Percentiles rank a stretch among this genome's conserved stretches.
These are phyloP conservation scores for Rubia tinctorum DNA, from an alignment of 305 asterid species.

Conservation along the genomic window DNA sequence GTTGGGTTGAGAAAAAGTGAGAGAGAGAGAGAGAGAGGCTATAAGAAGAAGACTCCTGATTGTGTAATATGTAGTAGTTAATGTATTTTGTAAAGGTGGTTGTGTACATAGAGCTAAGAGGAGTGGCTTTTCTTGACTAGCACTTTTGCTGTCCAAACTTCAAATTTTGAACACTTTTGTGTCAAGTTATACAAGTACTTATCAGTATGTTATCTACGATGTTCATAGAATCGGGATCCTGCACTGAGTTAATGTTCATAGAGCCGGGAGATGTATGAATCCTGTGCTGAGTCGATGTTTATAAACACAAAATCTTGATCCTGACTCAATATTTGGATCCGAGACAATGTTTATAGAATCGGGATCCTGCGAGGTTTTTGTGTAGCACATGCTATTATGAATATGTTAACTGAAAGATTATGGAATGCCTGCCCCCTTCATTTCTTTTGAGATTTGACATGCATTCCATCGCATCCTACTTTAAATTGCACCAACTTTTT, in stretches of 20 bases:
- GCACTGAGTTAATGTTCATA: too few species aligned
- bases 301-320: too few species aligned
- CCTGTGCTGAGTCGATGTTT: too few species aligned
- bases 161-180: neutral
- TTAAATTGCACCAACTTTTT: too few species aligned
- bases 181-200: neutral
- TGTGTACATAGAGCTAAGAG: constrained; percentile 7
- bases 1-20: neutral
- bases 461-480: too few species aligned
- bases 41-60: neutral
- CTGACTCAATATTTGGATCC: neutral
- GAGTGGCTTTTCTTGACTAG: neutral
- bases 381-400: neutral
- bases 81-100: neutral
- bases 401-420: too few species aligned
- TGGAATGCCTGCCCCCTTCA: too few species aligned
- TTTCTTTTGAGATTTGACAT: too few species aligned
- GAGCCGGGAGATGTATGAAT: too few species aligned
- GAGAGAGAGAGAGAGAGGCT: neutral
- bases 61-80: neutral
- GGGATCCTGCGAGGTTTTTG: neutral
- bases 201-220: too few species aligned
- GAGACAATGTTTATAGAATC: neutral
- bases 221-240: too few species aligned
- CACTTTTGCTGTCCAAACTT: neutral